A percentile compares a stretch with the other conserved stretches of the same genome.
These are phyloP conservation scores for Psophocarpus tetragonolobus DNA, from an alignment of 306 rosid species.

Conservation along the genomic window DNA sequence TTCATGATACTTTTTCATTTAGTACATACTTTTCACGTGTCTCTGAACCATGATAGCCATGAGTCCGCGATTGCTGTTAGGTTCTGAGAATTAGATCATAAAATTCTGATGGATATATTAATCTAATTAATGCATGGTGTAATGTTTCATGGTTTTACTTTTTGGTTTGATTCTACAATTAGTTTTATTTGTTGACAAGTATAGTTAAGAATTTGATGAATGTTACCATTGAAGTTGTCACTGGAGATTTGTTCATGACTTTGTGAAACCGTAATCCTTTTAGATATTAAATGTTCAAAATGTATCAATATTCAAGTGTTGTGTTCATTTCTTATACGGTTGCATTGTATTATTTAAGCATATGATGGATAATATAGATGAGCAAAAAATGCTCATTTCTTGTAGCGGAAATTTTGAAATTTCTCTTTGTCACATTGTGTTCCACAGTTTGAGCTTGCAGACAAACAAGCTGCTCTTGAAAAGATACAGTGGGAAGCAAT, in stretches of 20 bases:
- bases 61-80: not conserved
- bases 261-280: not conserved
- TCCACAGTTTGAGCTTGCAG: conserved; percentile 73
- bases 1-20: not conserved
- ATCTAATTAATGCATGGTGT: not conserved
- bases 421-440: not conserved
- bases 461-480: conserved; percentile 82
- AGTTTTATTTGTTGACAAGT: not conserved
- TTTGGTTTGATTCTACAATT: not conserved
- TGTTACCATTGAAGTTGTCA: not conserved
- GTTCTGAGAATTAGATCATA: not conserved
- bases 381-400: not conserved
- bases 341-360: not conserved
- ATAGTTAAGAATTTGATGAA: not conserved
- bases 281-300: not conserved
- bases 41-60: not conserved
- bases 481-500: conserved; percentile 71
- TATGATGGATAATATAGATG: not conserved
- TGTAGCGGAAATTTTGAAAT: not conserved
- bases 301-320: not conserved
- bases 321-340: not conserved
- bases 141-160: not conserved
- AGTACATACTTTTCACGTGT: not conserved
- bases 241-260: not conserved
- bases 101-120: not conserved